Base-by-base conservation (phyloP, 1,139 yeast genomes). In the Diutina siamensis region DNA sequence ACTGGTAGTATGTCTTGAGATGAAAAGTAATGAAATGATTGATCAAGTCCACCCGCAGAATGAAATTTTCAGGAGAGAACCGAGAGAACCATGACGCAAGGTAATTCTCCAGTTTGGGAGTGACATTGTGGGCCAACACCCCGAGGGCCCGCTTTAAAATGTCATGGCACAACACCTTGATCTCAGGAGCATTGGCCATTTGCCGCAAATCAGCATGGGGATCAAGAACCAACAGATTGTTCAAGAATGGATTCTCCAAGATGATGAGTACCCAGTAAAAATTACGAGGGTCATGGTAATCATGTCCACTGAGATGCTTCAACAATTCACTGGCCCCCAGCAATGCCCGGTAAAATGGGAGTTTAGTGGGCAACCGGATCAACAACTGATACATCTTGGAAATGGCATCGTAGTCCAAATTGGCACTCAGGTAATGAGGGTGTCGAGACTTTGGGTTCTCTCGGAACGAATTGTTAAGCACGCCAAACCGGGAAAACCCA, bases 11-110 rank as follows among this genome's bases (percentile, higher is more conserved):
- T 46, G 63, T 66, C 45, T 67, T 72, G 48, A 82, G 61, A 47
- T 79, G 84, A 53, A 79, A 81, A 0, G 85, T 79, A 35, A 83
- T 71, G 61, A 74, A 83, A 44, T 80, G 63, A 57, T 83, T 85
- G 47, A 78, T 52, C 31, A 78, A 59, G 44, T 80, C 82, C 1
- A 81, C 65, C 52, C 76, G 78, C 2, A 57, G 49, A 3, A 59
- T 56, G 50, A 80, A 78, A n/a, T 62, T 66, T 0, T 56, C 56
- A 1, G 50, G 45, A 1, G 75, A 57, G 33, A 68, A 59, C 46
- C 72, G 63, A 5, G 80, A 68, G 53, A 82, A 65, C 83, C 87
- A 82, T 49, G 74, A 71, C 2, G 78, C 67, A 33, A 83, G 56
- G 51, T 72, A 71, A 38, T 72, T 73, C 19, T 52, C 57, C 2